Conservation (phyloP, 2,329 filamentous ascomycete genomes). For the Colletotrichum tamarilloi region DNA sequence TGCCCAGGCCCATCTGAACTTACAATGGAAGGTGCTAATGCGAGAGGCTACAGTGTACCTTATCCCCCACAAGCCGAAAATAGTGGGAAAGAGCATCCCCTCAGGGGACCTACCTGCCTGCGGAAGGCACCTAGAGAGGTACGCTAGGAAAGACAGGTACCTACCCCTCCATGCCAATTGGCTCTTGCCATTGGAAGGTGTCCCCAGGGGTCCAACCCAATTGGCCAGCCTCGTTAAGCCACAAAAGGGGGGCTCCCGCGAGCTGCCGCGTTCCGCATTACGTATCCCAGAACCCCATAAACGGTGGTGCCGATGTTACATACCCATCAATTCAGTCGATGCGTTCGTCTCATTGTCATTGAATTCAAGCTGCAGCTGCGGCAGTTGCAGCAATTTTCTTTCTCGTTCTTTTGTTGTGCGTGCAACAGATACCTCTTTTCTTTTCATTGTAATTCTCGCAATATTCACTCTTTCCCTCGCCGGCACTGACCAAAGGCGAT, state of each 20-base stretch:
- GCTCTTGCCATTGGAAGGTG: background rate
- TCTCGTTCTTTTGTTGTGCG: background rate
- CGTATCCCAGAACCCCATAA: conserved; percentile 30
- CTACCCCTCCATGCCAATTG: conserved; percentile 14
- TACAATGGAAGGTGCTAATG: conserved; percentile 13
- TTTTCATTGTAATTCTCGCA: background rate
- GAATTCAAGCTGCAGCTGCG: conserved; percentile 26
- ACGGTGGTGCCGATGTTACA: background rate
- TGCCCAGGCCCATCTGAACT: background rate
- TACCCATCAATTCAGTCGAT: background rate
- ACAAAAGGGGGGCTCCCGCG: conserved; percentile 17
- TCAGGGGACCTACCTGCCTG: background rate
- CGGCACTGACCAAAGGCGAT: background rate
- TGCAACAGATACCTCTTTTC: background rate
- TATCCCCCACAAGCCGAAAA: conserved; percentile 29
- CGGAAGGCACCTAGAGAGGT: no score
- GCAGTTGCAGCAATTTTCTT: conserved; percentile 12
- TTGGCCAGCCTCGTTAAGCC: conserved; percentile 31
- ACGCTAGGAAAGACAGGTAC: background rate
- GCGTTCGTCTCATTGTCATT: conserved; percentile 19
- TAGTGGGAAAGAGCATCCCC: background rate
- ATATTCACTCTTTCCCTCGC: background rate
- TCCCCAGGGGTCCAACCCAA: background rate
- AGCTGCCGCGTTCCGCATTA: conserved; percentile 31
- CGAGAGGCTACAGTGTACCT: conserved; percentile 23